Evolutionary conservation across 208 protist genomes (phyloP), one percentile per base, ranked within the genome.

Genomic region (Wallacemonas sp.): DNA sequence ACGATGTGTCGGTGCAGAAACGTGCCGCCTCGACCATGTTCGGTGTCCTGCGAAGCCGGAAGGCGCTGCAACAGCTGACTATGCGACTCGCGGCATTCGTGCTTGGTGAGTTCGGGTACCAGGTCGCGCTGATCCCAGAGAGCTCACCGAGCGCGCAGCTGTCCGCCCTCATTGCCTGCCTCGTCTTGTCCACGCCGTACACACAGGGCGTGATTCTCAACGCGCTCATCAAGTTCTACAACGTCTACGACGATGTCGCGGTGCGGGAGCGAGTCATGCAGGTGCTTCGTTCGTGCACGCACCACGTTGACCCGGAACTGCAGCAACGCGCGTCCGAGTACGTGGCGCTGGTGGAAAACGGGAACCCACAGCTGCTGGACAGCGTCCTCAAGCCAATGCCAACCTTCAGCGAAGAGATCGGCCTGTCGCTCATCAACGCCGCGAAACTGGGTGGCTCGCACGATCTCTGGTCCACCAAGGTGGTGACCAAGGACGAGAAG

Each of bases 241-340:
- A 97, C 54, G 67, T 97, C 5, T 99, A 96, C 74, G 89, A 97
- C 57, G 77, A 95, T 56, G 74, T 80, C 9, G 56, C 48, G 3
- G 67, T 98, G 21, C 88, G 90, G 3, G 83, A 87, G 26, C 68
- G 71, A 2, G 92, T 97, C 29, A 30, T 89, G 44, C 84, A 89
- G 24, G 76, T 96, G 4, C 76, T 99, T 61, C 41, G 73, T 26
- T 67, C 79, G 17, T 86, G 88, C 70, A 66, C 62, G 29, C 70
- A 70, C 23, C 88, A 78, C 58, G 92, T 98, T 3, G 86, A 99
- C 76, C 78, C 85, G 4, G 98, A 99, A 70, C 80, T 99, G 46
- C 98, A 99, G 81, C 98, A 99, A 78, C 90, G 98, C 41, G 90
- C 98, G 0, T 81, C 75, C 36, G 98, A 99, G 78, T 99, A 99